Percentiles rank a stretch among this genome's conserved stretches.
Evolutionary conservation across 2,329 filamentous ascomycete species (phyloP).

Genomic region (Colletotrichum abscissum): DNA sequence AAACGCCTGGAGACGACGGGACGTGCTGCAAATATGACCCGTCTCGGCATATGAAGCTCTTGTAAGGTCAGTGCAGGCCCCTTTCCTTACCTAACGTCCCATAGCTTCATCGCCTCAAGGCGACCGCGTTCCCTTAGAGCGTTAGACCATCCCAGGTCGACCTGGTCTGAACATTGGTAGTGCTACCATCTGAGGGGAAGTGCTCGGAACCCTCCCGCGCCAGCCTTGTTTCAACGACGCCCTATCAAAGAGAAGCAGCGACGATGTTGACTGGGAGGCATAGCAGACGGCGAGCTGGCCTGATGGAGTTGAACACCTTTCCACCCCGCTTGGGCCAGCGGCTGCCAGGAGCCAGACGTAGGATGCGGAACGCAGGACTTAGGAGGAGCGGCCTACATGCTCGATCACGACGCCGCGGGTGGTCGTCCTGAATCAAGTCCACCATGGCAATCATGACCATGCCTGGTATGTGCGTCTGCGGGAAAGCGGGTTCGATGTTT

Average conservation of each 20-base stretch:
- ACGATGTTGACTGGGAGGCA: background rate
- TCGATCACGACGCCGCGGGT: conserved; percentile 1
- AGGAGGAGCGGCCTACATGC: too few species aligned
- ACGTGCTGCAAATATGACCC: conserved; percentile 19
- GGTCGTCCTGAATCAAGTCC: background rate
- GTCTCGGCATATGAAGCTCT: conserved; percentile 28
- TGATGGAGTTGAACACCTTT: background rate
- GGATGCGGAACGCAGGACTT: background rate
- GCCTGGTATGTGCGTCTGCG: conserved; percentile 7
- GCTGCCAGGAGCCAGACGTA: background rate
- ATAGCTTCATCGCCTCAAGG: background rate
- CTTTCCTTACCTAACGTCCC: background rate
- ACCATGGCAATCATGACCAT: conserved; percentile 4
- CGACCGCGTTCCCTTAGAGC: background rate
- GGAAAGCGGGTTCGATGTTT: conserved; percentile 9
- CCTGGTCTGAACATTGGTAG: conserved; percentile 3
- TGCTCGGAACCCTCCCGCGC: conserved; percentile 4
- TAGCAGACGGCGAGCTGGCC: background rate
- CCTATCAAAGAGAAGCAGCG: conserved; percentile 13
- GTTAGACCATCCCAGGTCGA: background rate
- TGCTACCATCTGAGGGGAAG: background rate
- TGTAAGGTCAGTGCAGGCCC: conserved; percentile 3
- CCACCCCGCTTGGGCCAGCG: background rate
- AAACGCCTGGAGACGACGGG: conserved; percentile 7
- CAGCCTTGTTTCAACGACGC: conserved; percentile 30